phyloP scores from a whole-genome alignment of 768 basidiomycete species.

The Lactarius tabidus region DNA sequence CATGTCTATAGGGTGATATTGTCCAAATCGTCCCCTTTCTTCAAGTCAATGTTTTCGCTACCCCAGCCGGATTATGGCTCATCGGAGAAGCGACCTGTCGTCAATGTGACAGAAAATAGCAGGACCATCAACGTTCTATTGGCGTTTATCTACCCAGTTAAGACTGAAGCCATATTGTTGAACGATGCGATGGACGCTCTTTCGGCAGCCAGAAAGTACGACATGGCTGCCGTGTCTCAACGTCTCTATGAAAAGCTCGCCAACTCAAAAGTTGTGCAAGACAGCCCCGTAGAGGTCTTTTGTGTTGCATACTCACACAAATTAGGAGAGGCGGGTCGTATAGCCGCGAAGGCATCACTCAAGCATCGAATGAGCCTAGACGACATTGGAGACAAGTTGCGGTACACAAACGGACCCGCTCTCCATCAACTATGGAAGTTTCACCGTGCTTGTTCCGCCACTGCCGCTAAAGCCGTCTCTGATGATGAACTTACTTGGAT shows the following conservation, averaged over 20 bases:
- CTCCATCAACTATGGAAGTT: neutral
- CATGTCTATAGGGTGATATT: constrained; percentile 12
- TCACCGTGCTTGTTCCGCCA: constrained; percentile 4
- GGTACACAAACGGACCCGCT: constrained; percentile 3
- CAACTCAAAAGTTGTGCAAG: neutral
- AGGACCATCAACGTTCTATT: neutral
- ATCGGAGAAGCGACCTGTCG: neutral
- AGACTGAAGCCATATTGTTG: neutral
- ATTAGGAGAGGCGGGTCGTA: neutral
- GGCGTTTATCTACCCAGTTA: neutral
- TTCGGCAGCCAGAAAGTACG: neutral
- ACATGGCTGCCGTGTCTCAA: neutral
- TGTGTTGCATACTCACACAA: neutral
- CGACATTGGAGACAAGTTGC: neutral
- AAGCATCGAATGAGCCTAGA: constrained; percentile 3
- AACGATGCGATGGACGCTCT: neutral
- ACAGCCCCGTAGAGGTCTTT: neutral
- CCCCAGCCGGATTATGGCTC: neutral
- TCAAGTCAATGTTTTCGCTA: constrained; percentile 2
- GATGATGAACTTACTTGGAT: neutral
- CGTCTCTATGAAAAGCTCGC: neutral
- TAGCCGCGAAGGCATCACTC: constrained; percentile 12
- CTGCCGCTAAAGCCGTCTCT: neutral
- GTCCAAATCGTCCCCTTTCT: constrained; percentile 8
- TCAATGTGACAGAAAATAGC: neutral